These are phyloP conservation scores for Luffa aegyptiaca DNA, from an alignment of 306 rosid species.

Conservation along the genomic window DNA sequence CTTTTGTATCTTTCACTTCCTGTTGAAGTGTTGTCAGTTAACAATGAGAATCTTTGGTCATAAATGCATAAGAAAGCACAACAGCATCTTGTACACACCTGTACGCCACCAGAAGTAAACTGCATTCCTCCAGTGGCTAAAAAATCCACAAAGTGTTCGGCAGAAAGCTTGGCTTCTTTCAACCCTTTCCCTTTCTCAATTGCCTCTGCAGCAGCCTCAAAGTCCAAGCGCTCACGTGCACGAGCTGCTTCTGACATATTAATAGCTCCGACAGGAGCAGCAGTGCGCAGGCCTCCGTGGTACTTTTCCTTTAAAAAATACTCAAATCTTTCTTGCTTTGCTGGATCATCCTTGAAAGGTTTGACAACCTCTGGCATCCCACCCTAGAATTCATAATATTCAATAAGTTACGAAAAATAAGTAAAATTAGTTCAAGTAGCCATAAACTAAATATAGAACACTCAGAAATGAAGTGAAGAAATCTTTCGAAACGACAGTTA, in stretches of 20 bases:
- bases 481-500: not conserved
- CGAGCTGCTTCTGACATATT: constrained; percentile 90
- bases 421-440: not conserved
- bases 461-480: not conserved
- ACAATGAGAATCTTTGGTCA: constrained; percentile 14
- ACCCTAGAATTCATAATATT: constrained; percentile 25
- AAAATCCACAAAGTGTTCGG: constrained; percentile 39
- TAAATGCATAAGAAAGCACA: constrained; percentile 17
- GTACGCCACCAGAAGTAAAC: constrained; percentile 70
- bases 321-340: constrained; percentile 92
- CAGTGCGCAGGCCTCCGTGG: constrained; percentile 81
- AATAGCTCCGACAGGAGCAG: constrained; percentile 54
- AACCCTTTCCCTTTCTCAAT: constrained; percentile 54
- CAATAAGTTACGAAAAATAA: constrained; percentile 1
- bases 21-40: constrained; percentile 29
- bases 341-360: constrained; percentile 85
- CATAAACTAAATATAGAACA: not conserved
- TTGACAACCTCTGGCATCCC: constrained; percentile 40
- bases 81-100: constrained; percentile 42
- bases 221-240: constrained; percentile 88
- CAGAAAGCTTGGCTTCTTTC: constrained; percentile 42
- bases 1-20: constrained; percentile 48
- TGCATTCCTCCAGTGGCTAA: constrained; percentile 59
- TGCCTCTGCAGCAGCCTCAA: constrained; percentile 93
- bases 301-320: constrained; percentile 78